Evolutionary conservation across 345 rosid genomes (phyloP).

Genomic region (Firmiana major): DNA sequence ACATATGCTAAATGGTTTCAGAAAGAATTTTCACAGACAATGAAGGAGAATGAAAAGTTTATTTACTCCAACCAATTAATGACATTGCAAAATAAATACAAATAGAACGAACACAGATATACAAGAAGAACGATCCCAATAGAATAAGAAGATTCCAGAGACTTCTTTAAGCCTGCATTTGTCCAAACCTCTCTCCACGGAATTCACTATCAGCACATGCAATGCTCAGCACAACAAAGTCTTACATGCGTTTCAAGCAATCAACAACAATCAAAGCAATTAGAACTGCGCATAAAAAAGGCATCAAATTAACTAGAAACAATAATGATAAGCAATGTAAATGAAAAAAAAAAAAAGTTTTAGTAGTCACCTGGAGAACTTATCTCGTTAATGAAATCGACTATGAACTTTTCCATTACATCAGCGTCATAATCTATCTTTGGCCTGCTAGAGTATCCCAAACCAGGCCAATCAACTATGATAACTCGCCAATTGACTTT

Average conservation of each 20-base stretch:
- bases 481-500: constrained; percentile 66
- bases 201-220: not conserved
- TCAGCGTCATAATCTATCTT: constrained; percentile 82
- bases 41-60: not conserved
- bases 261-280: not conserved
- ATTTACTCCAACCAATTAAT: not conserved
- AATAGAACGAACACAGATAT: not conserved
- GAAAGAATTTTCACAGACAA: not conserved
- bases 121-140: not conserved
- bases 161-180: not conserved
- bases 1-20: not conserved
- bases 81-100: not conserved
- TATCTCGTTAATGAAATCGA: constrained; percentile 67
- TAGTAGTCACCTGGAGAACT: constrained; percentile 41
- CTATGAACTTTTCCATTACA: constrained; percentile 82
- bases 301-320: not conserved
- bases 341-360: not conserved
- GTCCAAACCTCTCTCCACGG: not conserved
- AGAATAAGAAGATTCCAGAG: not conserved
- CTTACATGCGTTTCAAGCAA: no score
- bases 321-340: not conserved
- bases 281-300: not conserved
- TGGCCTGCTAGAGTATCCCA: constrained; percentile 76
- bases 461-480: constrained; percentile 94
- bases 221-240: not conserved